Evolutionary conservation across 352 stramenopile genomes (phyloP).

Genomic region (Phytophthora sansomeana): DNA sequence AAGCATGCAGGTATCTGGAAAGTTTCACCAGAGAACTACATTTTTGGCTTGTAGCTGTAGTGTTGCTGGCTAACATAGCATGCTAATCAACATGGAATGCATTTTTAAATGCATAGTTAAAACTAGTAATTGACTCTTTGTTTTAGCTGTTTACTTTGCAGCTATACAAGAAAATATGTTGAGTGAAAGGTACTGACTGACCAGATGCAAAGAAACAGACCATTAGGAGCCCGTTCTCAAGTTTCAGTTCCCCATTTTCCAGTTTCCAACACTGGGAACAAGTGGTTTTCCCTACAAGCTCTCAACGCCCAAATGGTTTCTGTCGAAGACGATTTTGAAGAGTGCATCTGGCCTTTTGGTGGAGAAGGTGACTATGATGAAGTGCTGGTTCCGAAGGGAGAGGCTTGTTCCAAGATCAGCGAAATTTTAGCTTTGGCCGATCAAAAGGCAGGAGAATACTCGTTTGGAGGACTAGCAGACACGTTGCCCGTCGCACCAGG

Average conservation of each 20-base stretch:
- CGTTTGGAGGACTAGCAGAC: constrained; percentile 1
- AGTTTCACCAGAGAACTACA: no score
- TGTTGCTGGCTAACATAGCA: neutral
- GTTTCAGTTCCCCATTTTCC: neutral
- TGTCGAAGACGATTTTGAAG: constrained; percentile 5
- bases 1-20: no score
- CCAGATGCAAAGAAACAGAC: neutral
- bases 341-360: constrained; percentile 1
- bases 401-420: neutral
- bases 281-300: no score
- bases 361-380: neutral
- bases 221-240: neutral
- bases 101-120: neutral
- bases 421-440: neutral
- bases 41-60: neutral
- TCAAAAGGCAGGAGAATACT: neutral
- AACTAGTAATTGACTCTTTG: no score
- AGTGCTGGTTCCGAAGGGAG: neutral
- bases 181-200: neutral
- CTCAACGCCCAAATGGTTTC: neutral
- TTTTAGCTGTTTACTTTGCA: no score
- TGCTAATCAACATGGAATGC: neutral
- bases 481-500: constrained; percentile 4
- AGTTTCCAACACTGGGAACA: neutral
- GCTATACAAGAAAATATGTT: neutral